These are phyloP conservation scores for Chenopodium berlandieri DNA, from an alignment of 148 eudicot genomes.

Conservation along the genomic window DNA sequence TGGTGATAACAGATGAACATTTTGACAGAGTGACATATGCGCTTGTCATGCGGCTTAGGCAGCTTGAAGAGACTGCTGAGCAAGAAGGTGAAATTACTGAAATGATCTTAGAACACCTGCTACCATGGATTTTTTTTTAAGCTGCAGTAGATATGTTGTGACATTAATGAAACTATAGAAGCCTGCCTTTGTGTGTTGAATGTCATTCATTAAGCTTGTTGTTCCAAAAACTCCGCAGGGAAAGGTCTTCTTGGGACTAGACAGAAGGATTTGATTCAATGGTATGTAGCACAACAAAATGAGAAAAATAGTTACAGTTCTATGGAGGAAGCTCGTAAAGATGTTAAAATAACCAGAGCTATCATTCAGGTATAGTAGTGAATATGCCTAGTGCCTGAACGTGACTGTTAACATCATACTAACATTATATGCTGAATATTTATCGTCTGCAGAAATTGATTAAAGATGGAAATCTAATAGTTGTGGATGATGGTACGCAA, in stretches of 20 bases:
- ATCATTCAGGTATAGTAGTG: constrained; percentile 73
- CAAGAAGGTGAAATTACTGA: constrained; percentile 53
- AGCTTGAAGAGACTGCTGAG: constrained; percentile 62
- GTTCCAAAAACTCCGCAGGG: constrained; percentile 31
- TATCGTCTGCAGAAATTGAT: constrained; percentile 67
- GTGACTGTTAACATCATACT: background rate
- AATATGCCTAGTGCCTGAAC: background rate
- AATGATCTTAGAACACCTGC: background rate
- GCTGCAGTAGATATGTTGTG: background rate
- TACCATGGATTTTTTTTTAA: background rate
- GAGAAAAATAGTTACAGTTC: constrained; percentile 69
- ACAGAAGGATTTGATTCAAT: constrained; percentile 86
- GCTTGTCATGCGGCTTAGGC: constrained; percentile 88
- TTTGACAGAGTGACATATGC: constrained; percentile 87
- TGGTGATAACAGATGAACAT: constrained; percentile 80
- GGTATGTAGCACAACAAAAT: constrained; percentile 80
- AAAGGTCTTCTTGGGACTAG: constrained; percentile 74
- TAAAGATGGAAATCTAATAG: constrained; percentile 84
- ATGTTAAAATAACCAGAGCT: constrained; percentile 67
- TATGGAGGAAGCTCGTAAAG: constrained; percentile 62
- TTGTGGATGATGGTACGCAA: constrained; percentile 76
- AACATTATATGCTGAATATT: background rate
- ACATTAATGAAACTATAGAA: background rate
- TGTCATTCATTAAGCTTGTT: background rate
- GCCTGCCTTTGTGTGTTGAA: background rate